phyloP scores from a whole-genome alignment of 2,329 filamentous ascomycete genomes.

The Purpureocillium takamizusanense region DNA sequence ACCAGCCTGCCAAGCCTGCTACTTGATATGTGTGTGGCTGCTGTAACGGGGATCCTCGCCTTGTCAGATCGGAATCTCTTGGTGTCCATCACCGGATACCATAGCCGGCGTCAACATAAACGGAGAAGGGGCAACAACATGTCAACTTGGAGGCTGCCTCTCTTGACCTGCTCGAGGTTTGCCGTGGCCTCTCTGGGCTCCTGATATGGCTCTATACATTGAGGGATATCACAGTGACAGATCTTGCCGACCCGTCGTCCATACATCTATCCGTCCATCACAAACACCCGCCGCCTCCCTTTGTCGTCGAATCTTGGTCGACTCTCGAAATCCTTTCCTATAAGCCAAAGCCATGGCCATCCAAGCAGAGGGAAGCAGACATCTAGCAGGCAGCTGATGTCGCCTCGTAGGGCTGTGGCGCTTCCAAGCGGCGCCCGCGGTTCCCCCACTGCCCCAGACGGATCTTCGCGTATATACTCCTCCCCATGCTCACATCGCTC shows the following conservation, averaged over 20 bases:
- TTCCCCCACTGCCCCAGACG: not conserved
- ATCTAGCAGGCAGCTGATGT: not conserved
- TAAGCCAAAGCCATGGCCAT: not conserved
- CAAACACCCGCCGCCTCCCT: not conserved
- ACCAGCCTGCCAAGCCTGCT: too few species aligned
- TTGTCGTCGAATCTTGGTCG: not conserved
- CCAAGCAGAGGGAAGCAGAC: not conserved
- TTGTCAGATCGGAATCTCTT: too few species aligned
- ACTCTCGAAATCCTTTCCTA: not conserved
- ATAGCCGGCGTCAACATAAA: too few species aligned
- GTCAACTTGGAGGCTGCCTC: too few species aligned
- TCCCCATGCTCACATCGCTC: not conserved
- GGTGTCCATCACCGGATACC: too few species aligned
- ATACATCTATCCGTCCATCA: not conserved
- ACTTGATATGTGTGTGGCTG: too few species aligned
- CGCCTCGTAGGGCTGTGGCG: too few species aligned
- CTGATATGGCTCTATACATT: conserved; percentile 5
- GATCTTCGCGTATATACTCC: not conserved
- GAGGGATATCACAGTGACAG: conserved; percentile 2
- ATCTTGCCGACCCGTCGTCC: conserved; percentile 1
- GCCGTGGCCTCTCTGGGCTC: not conserved
- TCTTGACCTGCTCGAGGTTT: not conserved
- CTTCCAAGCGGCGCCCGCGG: not conserved
- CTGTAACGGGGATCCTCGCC: too few species aligned
- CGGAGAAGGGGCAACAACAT: too few species aligned